Base-by-base conservation (phyloP, 163 green algal genomes). In the Coccomyxa subellipsoidea region DNA sequence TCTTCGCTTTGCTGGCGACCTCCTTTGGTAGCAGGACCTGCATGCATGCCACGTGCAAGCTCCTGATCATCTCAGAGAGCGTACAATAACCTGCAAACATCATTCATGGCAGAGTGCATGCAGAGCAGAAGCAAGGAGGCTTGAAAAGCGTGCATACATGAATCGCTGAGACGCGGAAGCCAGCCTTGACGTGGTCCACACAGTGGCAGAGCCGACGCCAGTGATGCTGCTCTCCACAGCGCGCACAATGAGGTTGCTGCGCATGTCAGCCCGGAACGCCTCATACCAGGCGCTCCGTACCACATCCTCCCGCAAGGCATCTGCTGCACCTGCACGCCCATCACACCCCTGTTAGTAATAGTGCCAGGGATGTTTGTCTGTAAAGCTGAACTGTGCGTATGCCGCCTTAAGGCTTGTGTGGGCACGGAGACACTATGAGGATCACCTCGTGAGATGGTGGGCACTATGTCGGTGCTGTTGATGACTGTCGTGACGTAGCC, bases 401-500 rank as follows among this genome's bases (percentile, higher is more conserved):
- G n/a, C n/a, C n/a, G n/a, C n/a, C n/a, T n/a, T n/a, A n/a, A n/a
- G n/a, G n/a, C n/a, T n/a, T n/a, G n/a, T n/a, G n/a, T n/a, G n/a
- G n/a, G n/a, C n/a, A n/a, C n/a, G n/a, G n/a, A n/a, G n/a, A n/a
- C n/a, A n/a, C n/a, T n/a, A n/a, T n/a, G 27, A 23, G n/a, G 31
- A 15, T 18, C 31, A 83, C 84, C 84, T 78, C 78, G 78, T 27
- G 76, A 84, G 78, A 88, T 79, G n/a, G 84, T 88, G 32, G 84
- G 84, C 15, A 88, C 92, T 29, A 97, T 89, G 86, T 98, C 94
- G 6, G 90, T 88, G 34, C 85, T 87, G 83, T 97, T 93, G 36
- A 97, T 85, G 37, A 97, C 69, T 38, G 85, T 92, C 12, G 94
- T 98, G 31, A 97, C 94, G 83, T 94, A 97, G 18, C 38, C 70